Conservation (phyloP, 805 yeast species). For the Starmera quercuum region DNA sequence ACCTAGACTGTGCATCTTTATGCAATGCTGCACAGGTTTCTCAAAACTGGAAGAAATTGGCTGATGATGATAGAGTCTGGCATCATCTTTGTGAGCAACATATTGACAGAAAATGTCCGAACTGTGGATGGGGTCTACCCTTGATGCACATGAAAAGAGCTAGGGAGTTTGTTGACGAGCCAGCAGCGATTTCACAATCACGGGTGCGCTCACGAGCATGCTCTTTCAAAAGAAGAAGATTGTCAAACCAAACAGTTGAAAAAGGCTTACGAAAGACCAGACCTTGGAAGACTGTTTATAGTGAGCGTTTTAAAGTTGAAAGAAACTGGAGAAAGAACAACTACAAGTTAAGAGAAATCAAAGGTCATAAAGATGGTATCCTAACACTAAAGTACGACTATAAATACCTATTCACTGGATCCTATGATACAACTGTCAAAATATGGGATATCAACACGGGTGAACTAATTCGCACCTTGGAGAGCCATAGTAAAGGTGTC, state of each 20-base stretch:
- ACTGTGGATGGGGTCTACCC: constrained; percentile 99
- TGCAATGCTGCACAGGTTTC: constrained; percentile 94
- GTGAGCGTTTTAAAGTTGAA: constrained; percentile 86
- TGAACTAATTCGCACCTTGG: constrained; percentile 62
- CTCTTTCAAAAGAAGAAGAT: constrained; percentile 16
- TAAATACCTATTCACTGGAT: constrained; percentile 78
- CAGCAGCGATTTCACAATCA: neutral
- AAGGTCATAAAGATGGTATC: constrained; percentile 86
- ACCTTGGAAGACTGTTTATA: constrained; percentile 94
- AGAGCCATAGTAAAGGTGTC: constrained; percentile 88
- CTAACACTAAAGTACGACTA: constrained; percentile 81
- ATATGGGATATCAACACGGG: constrained; percentile 91
- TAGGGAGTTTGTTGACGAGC: constrained; percentile 33
- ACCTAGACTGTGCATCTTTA: constrained; percentile 86
- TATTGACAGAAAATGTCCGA: constrained; percentile 93
- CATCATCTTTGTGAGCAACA: constrained; percentile 98
- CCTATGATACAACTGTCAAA: constrained; percentile 83
- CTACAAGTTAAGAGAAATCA: constrained; percentile 53
- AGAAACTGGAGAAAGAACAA: constrained; percentile 90
- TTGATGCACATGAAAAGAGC: constrained; percentile 81
- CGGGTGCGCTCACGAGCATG: neutral
- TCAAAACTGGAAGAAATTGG: constrained; percentile 76
- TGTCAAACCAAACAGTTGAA: constrained; percentile 16
- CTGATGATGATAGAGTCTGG: constrained; percentile 97
- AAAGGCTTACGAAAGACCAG: constrained; percentile 38